Base-by-base conservation (phyloP, 2,329 filamentous ascomycete species). In the Stemphylium beticola region DNA sequence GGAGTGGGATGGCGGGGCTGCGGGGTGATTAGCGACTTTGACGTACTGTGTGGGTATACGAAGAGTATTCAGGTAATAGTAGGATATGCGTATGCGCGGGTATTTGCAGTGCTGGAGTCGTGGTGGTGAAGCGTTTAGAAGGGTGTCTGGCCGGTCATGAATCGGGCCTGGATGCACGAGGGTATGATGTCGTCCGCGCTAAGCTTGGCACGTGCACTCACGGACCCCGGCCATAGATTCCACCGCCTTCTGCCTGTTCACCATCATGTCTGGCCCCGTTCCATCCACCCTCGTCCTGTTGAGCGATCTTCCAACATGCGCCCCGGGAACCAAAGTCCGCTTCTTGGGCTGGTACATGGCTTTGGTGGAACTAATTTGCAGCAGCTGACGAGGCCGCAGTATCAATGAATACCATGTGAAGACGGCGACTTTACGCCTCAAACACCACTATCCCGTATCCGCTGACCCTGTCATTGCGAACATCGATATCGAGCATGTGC, bases 261-360 rank as follows among this genome's bases (percentile, higher is more conserved):
- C 50, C 57, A 53, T 42, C 61, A 49, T 31, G 71, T 71, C 70
- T 55, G 68, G 64, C 32, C 89, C 90, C 24, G 77, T 85, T 29
- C 84, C 91, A 12, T 77, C 75, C 42, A 74, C 64, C 31, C 72
- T 82, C 9, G 85, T 87, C 55, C 70, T 80, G 36, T 66, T 82
- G 29, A 72, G 71, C 10, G 76, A 81, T 47, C 62, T 82, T n/a
- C 77, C 78, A 1, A 70, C 79, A 52, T 78, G 82, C 41, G 74
- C 76, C 18, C 56, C 71, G 4, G 84, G 84, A n/a, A 84, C 86
- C n/a, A 98, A 98, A 78, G 88, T 97, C 57, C 88, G 93, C 57
- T 96, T 98, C 74, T 77, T 98, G 45, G 93, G 92, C 75, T 97
- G 93, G 93, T 96, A 82, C 78, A n/a, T 31, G 10, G 38, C 26